Evolutionary conservation across 1,284 basidiomycete genomes (phyloP), one percentile per base, ranked within the genome.

Genomic region (Termitomyces sp.): DNA sequence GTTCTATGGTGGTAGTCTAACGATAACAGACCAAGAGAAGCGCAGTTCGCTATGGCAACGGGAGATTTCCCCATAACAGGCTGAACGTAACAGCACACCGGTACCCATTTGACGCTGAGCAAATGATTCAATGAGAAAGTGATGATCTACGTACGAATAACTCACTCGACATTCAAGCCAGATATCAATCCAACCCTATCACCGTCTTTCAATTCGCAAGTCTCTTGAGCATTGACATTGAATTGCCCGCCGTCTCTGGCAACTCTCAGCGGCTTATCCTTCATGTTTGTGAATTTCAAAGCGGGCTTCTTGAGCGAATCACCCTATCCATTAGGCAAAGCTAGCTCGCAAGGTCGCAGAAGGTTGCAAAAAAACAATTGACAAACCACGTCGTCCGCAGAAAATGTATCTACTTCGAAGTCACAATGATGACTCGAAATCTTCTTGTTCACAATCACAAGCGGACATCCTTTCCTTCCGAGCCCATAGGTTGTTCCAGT

Each of bases 351-450:
- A 10, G 5, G 28, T 13, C 10, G 13, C 34, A 15, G 41, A 5
- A 19, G 39, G 8, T 50, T 21, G 8, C 13, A 31, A 26, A 48
- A 52, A 24, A 19, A 46, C 9, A 13, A 13, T 8, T 42, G 17
- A 73, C 84, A 54, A 60, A 87, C 87, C 55, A 76, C 74, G 57
- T 85, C 75, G 34, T 81, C 77, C 12, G 68, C 62, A 0, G 76
- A 67, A 56, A 73, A 82, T 5, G 70, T 60, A 1, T 75, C 81
- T 7, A 88, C 81, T 12, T 70, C 67, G 53, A 89, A 77, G 42
- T 74, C 67, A 42, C 78, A 79, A 62, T 87, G 82, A 34, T 78
- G 69, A 36, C 75, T 73, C 0, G 86, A 89, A 53, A 89, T 73
- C 61, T 80, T 83, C 63, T 82, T 82, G 70, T 75, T 76, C 52